Base-by-base conservation (phyloP, 1,284 basidiomycete species). In the Naganishia albida region DNA sequence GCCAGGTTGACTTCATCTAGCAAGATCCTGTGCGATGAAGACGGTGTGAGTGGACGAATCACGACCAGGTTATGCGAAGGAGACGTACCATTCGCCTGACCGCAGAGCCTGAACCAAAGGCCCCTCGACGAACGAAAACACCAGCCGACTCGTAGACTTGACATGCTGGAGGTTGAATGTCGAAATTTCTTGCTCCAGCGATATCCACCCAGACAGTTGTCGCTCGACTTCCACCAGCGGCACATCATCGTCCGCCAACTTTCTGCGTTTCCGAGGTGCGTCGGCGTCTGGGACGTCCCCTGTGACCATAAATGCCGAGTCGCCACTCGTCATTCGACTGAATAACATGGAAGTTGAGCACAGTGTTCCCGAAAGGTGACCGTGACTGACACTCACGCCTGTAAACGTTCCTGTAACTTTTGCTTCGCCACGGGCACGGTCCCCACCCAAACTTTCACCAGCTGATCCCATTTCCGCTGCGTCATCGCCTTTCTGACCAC, bases 1-100 rank as follows among this genome's bases (percentile, higher is more conserved):
- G 95, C 94, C 25, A 99, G 81, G 75, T 99, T 99, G 78, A 99
- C 88, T 80, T 99, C 96, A 73, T 99, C 96, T 4, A 99, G 86
- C 25, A 99, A 81, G 43, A 99, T 86, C 91, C 91, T 93, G n/a
- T 60, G n/a, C 13, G 56, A n/a, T 2, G 28, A 6, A 50, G 18
- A 26, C 38, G 64, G 34, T 16, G 53, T 50, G 28, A 30, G 46
- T 12, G 26, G 7, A 28, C 12, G 13, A 25, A 28, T 26, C 39
- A 15, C 39, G 25, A 3, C n/a, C n/a, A n/a, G 44, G 8, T 8
- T 39, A 13, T 26, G 10, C 16, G n/a, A 25, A 40, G n/a, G 20
- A 6, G 10, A 71, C 76, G 67, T 71, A 93, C 96, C 96, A 99
- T 75, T 95, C 87, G 8, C 96, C 96, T 44, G 85, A 84, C 49